Evolutionary conservation across 192 early-diverging fungal genomes (phyloP).

Genomic region (Spinellus fusiger): DNA sequence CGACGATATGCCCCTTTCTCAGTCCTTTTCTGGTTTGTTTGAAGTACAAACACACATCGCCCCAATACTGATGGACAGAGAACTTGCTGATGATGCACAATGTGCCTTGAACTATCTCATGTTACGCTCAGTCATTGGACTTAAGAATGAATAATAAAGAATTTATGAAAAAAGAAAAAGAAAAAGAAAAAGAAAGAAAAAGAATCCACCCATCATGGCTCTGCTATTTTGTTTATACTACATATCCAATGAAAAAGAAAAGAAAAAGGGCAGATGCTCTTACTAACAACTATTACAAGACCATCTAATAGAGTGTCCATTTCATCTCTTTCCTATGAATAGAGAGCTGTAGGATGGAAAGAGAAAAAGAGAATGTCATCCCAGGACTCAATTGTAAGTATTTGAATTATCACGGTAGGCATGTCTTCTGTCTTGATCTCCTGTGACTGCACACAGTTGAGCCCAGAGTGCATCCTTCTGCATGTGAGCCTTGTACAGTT

Average conservation of each 20-base stretch:
- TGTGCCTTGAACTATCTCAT: background rate
- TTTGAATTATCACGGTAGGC: background rate
- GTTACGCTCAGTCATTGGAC: background rate
- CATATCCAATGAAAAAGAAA: too few relatives aligned
- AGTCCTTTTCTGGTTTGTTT: background rate
- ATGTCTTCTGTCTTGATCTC: constrained; percentile 24
- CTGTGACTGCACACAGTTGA: constrained; percentile 35
- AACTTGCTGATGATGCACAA: background rate
- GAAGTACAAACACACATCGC: background rate
- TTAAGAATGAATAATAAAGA: background rate
- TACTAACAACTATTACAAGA: too few relatives aligned
- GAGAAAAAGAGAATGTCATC: background rate
- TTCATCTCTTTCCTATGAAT: too few relatives aligned
- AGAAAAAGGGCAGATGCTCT: too few relatives aligned
- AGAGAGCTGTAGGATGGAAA: too few relatives aligned
- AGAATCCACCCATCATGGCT: too few relatives aligned
- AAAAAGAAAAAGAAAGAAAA: background rate
- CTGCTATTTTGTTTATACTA: too few relatives aligned
- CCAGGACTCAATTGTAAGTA: background rate
- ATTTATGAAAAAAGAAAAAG: background rate
- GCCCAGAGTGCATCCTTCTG: constrained; percentile 47
- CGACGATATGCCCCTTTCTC: constrained; percentile 12
- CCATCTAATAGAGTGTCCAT: too few relatives aligned
- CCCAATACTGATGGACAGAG: background rate
- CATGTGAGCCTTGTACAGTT: constrained; percentile 40